These are phyloP conservation scores for Otatea glauca DNA, from an alignment of 176 grass and related monocot species.

Conservation along the genomic window DNA sequence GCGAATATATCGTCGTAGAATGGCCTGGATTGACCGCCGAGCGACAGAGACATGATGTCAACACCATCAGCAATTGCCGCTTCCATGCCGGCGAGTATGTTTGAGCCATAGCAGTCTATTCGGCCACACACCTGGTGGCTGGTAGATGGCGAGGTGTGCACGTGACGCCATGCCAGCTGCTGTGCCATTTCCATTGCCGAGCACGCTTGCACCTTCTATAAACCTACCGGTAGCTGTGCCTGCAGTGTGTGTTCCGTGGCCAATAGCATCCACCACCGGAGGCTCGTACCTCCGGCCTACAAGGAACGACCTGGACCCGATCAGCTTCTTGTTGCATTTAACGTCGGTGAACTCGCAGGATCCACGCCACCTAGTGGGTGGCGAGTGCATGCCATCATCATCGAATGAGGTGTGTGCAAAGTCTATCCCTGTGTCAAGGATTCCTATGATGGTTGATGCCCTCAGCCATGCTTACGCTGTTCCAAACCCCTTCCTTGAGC, in stretches of 20 bases:
- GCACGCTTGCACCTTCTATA: slow-evolving; percentile 45
- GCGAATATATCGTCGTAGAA: slow-evolving; percentile 45
- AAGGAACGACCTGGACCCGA: slow-evolving; percentile 34
- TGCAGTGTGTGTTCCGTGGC: slow-evolving; percentile 63
- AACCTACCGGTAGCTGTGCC: slow-evolving; percentile 51
- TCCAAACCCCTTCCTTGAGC: slow-evolving; percentile 26
- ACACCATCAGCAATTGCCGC: slow-evolving; percentile 61
- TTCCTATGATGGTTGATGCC: slow-evolving; percentile 49
- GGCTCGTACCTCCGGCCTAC: neutral
- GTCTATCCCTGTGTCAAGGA: slow-evolving; percentile 52
- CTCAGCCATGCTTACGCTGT: slow-evolving; percentile 47
- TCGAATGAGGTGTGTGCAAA: slow-evolving; percentile 48
- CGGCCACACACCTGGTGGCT: slow-evolving; percentile 43
- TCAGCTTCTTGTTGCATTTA: slow-evolving; percentile 56
- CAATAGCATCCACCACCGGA: slow-evolving; percentile 1
- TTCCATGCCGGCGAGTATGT: slow-evolving; percentile 49
- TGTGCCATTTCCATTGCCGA: slow-evolving; percentile 50
- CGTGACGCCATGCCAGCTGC: slow-evolving; percentile 42
- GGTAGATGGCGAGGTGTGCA: slow-evolving; percentile 39
- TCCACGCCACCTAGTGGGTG: slow-evolving; percentile 51
- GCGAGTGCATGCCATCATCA: slow-evolving; percentile 48
- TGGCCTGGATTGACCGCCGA: neutral
- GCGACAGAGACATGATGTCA: slow-evolving; percentile 52
- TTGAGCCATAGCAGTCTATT: neutral
- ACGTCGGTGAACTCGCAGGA: slow-evolving; percentile 28